Base-by-base conservation (phyloP, 148 eudicot genomes). In the Spergularia bocconei region DNA sequence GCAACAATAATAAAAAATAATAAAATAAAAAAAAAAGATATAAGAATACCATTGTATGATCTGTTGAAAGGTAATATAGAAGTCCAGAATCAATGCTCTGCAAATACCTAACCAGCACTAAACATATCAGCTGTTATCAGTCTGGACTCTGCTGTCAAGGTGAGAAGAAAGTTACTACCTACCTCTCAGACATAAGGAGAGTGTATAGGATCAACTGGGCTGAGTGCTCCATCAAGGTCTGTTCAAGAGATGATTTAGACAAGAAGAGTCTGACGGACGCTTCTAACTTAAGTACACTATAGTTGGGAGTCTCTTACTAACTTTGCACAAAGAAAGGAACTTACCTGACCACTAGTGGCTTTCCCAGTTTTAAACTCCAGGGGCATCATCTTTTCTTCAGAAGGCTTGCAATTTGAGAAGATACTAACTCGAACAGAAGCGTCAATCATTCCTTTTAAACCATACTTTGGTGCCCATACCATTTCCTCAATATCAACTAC, bases 401-500 rank as follows among this genome's bases (percentile, higher is more conserved):
- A 73, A 68, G 84, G 81, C 51, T 56, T 17, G 25, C 75, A 56
- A 71, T 80, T 81, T 13, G 86, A 83, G 78, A 64, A 82, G 65
- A 75, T 67, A 65, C 78, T 75, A 68, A 96, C 97, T 67, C 80
- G 82, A 74, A 96, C 33, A 70, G 99, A 92, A 69, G 99, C 99
- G 85, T 96, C 99, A 80, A 96, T 88, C 86, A 96, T 84, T 78
- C 99, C 99, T 85, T 96, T 96, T 83, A 96, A 78, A 38, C 99
- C 99, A 81, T 90, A 96, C 76, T 89, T 96, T 61, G 98, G 99
- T 62, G 98, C 98, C 99, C 99, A 96, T 57, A 91, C 98, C 98
- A 96, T 93, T 84, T 95, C 98, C 83, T 95, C 98, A 70, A 95
- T 95, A 79, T 95, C 98, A 79, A 91, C 76, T 58, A 95, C 97